Evolutionary conservation across 352 stramenopile species (phyloP).

Genomic region (Poterioochromonas sp.): DNA sequence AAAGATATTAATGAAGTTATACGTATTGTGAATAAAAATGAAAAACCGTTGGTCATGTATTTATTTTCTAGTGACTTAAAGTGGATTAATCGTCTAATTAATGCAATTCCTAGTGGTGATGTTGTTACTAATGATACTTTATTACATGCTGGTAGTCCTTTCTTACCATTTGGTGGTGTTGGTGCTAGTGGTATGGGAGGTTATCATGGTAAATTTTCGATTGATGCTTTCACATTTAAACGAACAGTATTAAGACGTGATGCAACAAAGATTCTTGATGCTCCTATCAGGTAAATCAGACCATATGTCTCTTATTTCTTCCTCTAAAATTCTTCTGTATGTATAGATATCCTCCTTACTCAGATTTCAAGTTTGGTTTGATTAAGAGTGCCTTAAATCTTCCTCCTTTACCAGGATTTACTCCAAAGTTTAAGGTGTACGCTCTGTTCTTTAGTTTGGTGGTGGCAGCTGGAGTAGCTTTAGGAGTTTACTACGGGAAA

Average conservation of each 20-base stretch:
- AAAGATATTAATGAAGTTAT: slow-evolving; percentile 48
- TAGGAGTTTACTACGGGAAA: background rate
- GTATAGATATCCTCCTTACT: slow-evolving; percentile 22
- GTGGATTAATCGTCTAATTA: background rate
- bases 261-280: background rate
- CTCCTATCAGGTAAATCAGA: background rate
- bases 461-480: background rate
- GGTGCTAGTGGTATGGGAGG: slow-evolving; percentile 63
- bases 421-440: background rate
- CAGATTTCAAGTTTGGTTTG: background rate
- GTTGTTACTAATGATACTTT: slow-evolving; percentile 57
- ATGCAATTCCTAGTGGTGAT: slow-evolving; percentile 54
- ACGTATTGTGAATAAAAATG: slow-evolving; percentile 46
- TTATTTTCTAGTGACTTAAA: slow-evolving; percentile 55
- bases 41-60: slow-evolving; percentile 73
- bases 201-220: slow-evolving; percentile 53
- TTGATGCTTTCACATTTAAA: slow-evolving; percentile 40
- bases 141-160: background rate
- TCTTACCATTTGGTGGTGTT: slow-evolving; percentile 66
- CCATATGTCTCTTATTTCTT: too few relatives aligned
- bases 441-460: background rate
- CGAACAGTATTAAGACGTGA: background rate
- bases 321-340: too few relatives aligned
- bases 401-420: background rate
- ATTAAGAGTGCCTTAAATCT: background rate